A percentile compares a stretch with the other conserved stretches of the same genome.
phyloP scores from a whole-genome alignment of 1,284 basidiomycete species.

The Naganishia liquefaciens region DNA sequence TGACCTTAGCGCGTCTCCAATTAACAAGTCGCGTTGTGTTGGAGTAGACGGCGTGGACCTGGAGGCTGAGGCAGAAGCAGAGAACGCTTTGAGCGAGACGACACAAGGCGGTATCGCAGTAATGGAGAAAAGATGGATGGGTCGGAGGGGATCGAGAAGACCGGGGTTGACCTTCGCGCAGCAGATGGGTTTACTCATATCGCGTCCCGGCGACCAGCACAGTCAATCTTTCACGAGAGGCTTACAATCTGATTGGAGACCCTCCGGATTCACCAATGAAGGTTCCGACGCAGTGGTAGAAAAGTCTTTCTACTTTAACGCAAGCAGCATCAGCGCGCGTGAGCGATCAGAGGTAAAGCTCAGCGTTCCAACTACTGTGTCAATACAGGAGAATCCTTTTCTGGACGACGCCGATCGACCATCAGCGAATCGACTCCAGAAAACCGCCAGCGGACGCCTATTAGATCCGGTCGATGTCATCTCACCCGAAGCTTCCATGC shows the following conservation, averaged over 20 bases:
- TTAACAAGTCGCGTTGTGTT: conserved; percentile 1
- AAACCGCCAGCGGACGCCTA: conserved; percentile 11
- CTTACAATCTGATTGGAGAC: neutral
- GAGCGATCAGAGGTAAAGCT: neutral
- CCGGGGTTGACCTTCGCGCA: conserved; percentile 33
- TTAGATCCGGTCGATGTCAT: conserved; percentile 19
- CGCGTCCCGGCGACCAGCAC: neutral
- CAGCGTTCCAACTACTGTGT: neutral
- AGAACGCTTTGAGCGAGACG: conserved; percentile 12
- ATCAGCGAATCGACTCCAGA: neutral
- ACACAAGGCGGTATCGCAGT: neutral
- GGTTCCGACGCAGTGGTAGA: neutral
- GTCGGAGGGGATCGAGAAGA: conserved; percentile 17
- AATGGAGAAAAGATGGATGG: conserved; percentile 16
- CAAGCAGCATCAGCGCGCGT: neutral
- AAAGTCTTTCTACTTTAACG: conserved; percentile 2
- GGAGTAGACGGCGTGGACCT: conserved; percentile 9
- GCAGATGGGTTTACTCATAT: conserved; percentile 29
- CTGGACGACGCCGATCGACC: conserved; percentile 6
- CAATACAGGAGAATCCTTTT: conserved; percentile 10
- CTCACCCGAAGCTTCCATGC: neutral
- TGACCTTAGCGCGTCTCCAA: conserved; percentile 9
- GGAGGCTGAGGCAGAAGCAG: conserved; percentile 1
- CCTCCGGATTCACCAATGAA: neutral
- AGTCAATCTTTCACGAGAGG: neutral